Conservation (phyloP, 2,329 filamentous ascomycete species). For the Ceratocystis papillata region DNA sequence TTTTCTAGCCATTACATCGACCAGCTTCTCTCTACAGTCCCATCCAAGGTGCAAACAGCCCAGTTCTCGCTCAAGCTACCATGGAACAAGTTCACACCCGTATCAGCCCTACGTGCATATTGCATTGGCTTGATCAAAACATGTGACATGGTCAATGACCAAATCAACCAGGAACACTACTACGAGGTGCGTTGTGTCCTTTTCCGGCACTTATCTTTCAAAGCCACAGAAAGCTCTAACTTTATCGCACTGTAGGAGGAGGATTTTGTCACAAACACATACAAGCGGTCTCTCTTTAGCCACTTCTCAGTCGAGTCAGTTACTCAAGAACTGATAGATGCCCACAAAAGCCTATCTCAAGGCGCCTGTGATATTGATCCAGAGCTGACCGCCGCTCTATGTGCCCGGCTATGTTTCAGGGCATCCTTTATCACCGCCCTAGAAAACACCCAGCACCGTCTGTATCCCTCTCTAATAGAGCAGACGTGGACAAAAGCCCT, state of each 20-base stretch:
- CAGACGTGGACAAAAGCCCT: constrained; percentile 37
- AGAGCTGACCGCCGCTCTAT: constrained; percentile 46
- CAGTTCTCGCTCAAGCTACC: constrained; percentile 42
- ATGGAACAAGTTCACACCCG: constrained; percentile 38
- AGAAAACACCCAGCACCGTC: constrained; percentile 39
- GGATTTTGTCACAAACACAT: constrained; percentile 89
- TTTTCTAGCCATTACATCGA: constrained; percentile 91
- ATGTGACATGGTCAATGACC: constrained; percentile 66
- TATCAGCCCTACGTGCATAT: constrained; percentile 67
- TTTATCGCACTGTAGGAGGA: constrained; percentile 56
- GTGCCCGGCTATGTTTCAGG: constrained; percentile 55
- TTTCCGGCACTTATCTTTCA: not conserved
- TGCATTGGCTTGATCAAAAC: constrained; percentile 75
- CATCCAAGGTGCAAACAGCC: constrained; percentile 52
- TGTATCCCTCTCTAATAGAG: constrained; percentile 38
- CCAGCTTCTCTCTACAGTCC: constrained; percentile 61
- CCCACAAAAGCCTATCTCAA: constrained; percentile 35
- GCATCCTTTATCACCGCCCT: constrained; percentile 49
- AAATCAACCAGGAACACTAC: constrained; percentile 72
- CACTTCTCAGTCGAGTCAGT: constrained; percentile 49
- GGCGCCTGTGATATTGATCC: constrained; percentile 19
- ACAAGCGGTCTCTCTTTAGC: constrained; percentile 65
- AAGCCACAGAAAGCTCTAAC: not conserved
- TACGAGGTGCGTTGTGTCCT: constrained; percentile 58
- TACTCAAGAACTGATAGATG: constrained; percentile 43